phyloP scores from a whole-genome alignment of 1,139 yeast genomes.

The Tardiomyces blankii region DNA sequence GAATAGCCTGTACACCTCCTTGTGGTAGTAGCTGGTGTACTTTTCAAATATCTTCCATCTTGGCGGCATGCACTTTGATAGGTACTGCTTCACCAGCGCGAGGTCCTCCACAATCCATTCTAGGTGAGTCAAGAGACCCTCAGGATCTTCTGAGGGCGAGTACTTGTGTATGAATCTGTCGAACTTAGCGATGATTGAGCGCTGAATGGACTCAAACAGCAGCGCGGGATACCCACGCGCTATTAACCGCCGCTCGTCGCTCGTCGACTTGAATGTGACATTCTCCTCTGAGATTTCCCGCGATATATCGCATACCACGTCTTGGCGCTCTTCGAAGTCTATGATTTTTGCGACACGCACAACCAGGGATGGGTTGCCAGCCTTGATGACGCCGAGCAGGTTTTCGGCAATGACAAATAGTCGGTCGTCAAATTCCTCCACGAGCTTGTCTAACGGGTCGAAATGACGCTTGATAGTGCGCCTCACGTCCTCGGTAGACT shows the following conservation, averaged over 20 bases:
- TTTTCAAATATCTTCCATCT: slow-evolving; percentile 63
- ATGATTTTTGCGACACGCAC: slow-evolving; percentile 65
- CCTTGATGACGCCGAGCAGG: slow-evolving; percentile 58
- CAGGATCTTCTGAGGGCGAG: slow-evolving; percentile 33
- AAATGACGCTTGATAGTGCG: slow-evolving; percentile 56
- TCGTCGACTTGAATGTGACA: not conserved
- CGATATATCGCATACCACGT: slow-evolving; percentile 45
- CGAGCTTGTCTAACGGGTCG: slow-evolving; percentile 37
- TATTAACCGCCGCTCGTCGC: not conserved
- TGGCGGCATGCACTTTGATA: slow-evolving; percentile 53
- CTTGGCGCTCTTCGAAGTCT: slow-evolving; percentile 73
- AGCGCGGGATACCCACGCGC: not conserved
- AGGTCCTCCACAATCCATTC: slow-evolving; percentile 84
- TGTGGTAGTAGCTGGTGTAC: slow-evolving; percentile 58
- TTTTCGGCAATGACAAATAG: slow-evolving; percentile 50
- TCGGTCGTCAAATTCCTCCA: slow-evolving; percentile 53
- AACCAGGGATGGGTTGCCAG: slow-evolving; percentile 55
- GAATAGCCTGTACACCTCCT: slow-evolving; percentile 50
- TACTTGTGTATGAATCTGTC: slow-evolving; percentile 51
- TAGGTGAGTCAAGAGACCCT: slow-evolving; percentile 55
- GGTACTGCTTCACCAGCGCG: slow-evolving; percentile 46
- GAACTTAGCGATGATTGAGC: slow-evolving; percentile 55
- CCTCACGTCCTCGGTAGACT: slow-evolving; percentile 57
- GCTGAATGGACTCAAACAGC: slow-evolving; percentile 50
- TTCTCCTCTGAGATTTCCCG: not conserved